phyloP scores from a whole-genome alignment of 345 rosid species.

The Linum tenue region DNA sequence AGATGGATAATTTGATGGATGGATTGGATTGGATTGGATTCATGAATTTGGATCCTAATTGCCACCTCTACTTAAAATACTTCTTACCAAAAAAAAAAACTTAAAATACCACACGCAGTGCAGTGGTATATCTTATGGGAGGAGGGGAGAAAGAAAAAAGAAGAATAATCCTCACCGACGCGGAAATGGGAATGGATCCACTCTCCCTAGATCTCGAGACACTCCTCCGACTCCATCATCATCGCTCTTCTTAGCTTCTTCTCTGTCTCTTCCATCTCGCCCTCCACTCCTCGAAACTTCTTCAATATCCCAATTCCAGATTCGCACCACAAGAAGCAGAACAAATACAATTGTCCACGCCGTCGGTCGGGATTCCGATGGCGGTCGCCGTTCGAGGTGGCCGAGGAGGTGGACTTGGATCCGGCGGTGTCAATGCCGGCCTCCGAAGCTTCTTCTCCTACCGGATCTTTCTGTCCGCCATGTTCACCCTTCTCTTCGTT shows the following conservation, averaged over 20 bases:
- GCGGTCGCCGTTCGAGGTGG: slow-evolving; percentile 73
- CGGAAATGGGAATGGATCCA: slow-evolving; percentile 8
- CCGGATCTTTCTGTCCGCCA: slow-evolving; percentile 78
- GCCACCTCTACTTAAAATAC: too few relatives aligned
- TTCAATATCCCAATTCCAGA: not conserved
- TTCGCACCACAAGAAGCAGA: not conserved
- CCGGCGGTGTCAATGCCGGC: slow-evolving; percentile 35
- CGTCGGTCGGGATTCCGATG: slow-evolving; percentile 27
- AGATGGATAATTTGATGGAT: too few relatives aligned
- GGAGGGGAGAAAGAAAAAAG: too few relatives aligned
- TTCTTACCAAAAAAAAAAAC: too few relatives aligned
- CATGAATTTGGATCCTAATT: too few relatives aligned
- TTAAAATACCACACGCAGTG: too few relatives aligned
- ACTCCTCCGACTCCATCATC: not conserved
- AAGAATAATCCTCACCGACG: not conserved
- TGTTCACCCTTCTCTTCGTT: slow-evolving; percentile 66
- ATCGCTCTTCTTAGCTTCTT: not conserved
- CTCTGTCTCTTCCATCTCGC: not conserved
- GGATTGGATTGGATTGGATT: too few relatives aligned
- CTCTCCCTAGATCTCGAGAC: not conserved
- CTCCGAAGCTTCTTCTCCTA: slow-evolving; percentile 60
- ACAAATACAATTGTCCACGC: not conserved
- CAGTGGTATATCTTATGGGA: too few relatives aligned
- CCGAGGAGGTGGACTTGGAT: slow-evolving; percentile 36
- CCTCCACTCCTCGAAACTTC: not conserved